Evolutionary conservation across 2,329 filamentous ascomycete genomes (phyloP), one percentile per base, ranked within the genome.

Genomic region (Ceratocystiopsis minuta): DNA sequence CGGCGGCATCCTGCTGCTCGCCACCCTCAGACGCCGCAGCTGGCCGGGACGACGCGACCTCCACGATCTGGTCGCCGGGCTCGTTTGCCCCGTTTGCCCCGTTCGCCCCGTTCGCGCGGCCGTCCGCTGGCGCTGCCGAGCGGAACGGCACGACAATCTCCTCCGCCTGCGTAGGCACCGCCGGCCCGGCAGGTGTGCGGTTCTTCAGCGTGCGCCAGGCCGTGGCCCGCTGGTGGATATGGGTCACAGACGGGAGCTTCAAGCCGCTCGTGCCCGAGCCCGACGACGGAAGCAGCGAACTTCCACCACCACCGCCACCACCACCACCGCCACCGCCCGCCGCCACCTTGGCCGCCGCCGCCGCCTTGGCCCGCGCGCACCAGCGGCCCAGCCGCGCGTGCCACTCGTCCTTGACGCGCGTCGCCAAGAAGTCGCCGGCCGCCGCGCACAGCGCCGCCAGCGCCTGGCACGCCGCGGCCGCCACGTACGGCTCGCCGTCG

Each of bases 401-500:
- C 79, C 81, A 95, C 44, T 85, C 77, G 5, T 72, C 73, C 54
- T 80, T 75, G 46, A 95, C 72, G 7, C 90, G 68, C 0, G 73
- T 75, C 32, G 70, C 66, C 60, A 96, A 73, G 54, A 98, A 98
- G 46, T 85, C 77, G 0, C 86, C 83, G 0, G 84, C 83, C 38
- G 72, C 65, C 43, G 64, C 62, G 54, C 84, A 92, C 43, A 95
- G 67, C 12, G 69, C 63, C 2, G 64, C 64, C 3, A 96, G 64
- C 0, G 83, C 72, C 14, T 75, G 67, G 45, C 84, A 76, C 6
- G 85, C 78, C 15, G 78, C 73, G 10, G 80, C 69, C 3, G 72
- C 70, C 11, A 95, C 72, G 53, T 76, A 80, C 0, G 72, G 62
- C 55, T 85, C 78, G 4, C 60, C 49, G 48, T 85, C 81, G 49